Evolutionary conservation across 2,329 filamentous ascomycete genomes (phyloP).

Genomic region (Pyricularia sp.): DNA sequence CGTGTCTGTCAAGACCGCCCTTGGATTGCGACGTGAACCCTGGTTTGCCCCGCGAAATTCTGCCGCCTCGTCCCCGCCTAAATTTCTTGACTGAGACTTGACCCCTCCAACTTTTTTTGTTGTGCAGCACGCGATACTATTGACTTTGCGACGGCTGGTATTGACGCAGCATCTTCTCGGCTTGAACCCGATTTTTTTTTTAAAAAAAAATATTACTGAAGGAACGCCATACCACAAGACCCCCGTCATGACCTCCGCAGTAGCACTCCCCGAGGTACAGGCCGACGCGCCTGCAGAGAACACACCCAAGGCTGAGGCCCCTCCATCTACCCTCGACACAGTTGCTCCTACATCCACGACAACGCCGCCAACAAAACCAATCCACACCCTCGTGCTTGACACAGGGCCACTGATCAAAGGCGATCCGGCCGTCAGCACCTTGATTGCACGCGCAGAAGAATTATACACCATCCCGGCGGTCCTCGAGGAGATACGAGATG

Average conservation of each 20-base stretch:
- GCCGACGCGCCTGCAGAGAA: neutral
- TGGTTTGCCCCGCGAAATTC: neutral
- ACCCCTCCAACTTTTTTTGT: neutral
- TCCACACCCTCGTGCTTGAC: slow-evolving; percentile 81
- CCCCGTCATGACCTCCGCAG: neutral
- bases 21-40: neutral
- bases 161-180: neutral
- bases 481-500: slow-evolving; percentile 80
- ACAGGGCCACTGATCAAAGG: slow-evolving; percentile 92
- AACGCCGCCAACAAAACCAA: slow-evolving; percentile 43
- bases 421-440: slow-evolving; percentile 72
- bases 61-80: neutral
- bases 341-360: neutral
- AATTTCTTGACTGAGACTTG: neutral
- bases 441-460: slow-evolving; percentile 66
- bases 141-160: neutral
- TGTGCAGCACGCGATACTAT: neutral
- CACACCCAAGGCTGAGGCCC: neutral
- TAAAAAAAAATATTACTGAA: neutral
- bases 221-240: no score
- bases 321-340: neutral
- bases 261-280: neutral
- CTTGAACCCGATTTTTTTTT: neutral
- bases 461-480: slow-evolving; percentile 81
- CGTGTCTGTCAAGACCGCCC: neutral